phyloP scores from a whole-genome alignment of 306 rosid genomes.

The Hippophae gyantsensis region DNA sequence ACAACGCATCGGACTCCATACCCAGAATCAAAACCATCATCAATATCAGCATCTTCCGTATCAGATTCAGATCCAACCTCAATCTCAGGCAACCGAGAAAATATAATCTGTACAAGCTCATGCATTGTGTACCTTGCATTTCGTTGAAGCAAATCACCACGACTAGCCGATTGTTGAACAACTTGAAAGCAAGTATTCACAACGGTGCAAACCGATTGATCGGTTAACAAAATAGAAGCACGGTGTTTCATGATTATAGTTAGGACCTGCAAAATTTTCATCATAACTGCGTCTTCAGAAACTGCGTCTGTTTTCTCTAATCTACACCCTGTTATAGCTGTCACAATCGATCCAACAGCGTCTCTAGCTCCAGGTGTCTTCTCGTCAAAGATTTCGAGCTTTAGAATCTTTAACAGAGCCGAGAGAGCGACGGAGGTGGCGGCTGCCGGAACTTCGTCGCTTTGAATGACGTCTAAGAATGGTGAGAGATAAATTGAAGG shows the following conservation, averaged over 20 bases:
- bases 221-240: conserved; percentile 46
- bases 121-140: conserved; percentile 71
- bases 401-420: conserved; percentile 56
- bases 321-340: conserved; percentile 51
- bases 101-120: conserved; percentile 64
- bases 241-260: conserved; percentile 48
- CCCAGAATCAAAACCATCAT: conserved; percentile 25
- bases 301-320: conserved; percentile 62
- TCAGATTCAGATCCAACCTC: conserved; percentile 46
- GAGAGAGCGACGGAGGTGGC: conserved; percentile 77
- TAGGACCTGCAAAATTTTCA: conserved; percentile 63
- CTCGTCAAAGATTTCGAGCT: conserved; percentile 55
- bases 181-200: conserved; percentile 71
- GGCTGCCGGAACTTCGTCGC: conserved; percentile 56
- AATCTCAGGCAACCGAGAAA: conserved; percentile 48
- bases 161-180: conserved; percentile 50
- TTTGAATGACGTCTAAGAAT: conserved; percentile 62
- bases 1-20: conserved; percentile 62
- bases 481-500: conserved; percentile 68
- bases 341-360: conserved; percentile 39
- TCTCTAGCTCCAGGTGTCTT: conserved; percentile 54
- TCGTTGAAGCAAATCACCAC: conserved; percentile 69
- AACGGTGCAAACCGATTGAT: conserved; percentile 55
- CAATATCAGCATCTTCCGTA: conserved; percentile 33
- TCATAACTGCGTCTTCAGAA: conserved; percentile 73